Evolutionary conservation across 2,329 filamentous ascomycete species (phyloP).

Genomic region (Ophiostoma sp.): DNA sequence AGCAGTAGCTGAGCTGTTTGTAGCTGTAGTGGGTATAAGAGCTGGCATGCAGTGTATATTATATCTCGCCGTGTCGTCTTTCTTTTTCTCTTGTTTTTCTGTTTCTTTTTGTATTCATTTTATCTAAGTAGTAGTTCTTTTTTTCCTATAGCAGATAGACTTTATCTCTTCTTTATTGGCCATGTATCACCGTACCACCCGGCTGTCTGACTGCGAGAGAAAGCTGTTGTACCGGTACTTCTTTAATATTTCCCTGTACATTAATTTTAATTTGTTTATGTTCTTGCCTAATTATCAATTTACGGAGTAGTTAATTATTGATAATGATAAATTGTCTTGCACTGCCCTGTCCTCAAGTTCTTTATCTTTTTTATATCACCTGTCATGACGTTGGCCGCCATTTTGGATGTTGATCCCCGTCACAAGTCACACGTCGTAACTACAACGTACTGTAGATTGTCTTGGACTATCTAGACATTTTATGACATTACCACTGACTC

Average conservation of each 20-base stretch:
- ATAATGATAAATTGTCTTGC: not conserved
- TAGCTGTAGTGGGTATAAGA: slow-evolving; percentile 10
- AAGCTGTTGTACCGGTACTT: not conserved
- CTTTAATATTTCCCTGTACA: not conserved
- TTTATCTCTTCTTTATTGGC: not conserved
- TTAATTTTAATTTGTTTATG: not conserved
- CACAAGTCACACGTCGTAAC: not conserved
- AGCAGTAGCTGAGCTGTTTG: slow-evolving; percentile 2
- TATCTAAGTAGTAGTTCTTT: no score
- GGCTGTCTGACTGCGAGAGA: not conserved
- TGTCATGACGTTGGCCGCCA: not conserved
- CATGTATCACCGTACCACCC: not conserved
- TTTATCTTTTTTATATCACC: not conserved
- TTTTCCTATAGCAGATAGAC: not conserved
- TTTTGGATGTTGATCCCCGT: not conserved
- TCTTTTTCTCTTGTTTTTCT: not conserved
- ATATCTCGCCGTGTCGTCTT: not conserved
- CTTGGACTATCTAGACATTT: not conserved
- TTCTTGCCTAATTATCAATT: not conserved
- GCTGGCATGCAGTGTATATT: not conserved
- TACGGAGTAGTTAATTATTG: no score
- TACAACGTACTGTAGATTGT: not conserved
- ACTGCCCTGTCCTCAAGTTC: not conserved
- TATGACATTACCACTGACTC: not conserved
- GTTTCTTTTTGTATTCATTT: not conserved